These are phyloP conservation scores for Sparassis latifolia DNA, from an alignment of 1,284 basidiomycete genomes.

Conservation along the genomic window DNA sequence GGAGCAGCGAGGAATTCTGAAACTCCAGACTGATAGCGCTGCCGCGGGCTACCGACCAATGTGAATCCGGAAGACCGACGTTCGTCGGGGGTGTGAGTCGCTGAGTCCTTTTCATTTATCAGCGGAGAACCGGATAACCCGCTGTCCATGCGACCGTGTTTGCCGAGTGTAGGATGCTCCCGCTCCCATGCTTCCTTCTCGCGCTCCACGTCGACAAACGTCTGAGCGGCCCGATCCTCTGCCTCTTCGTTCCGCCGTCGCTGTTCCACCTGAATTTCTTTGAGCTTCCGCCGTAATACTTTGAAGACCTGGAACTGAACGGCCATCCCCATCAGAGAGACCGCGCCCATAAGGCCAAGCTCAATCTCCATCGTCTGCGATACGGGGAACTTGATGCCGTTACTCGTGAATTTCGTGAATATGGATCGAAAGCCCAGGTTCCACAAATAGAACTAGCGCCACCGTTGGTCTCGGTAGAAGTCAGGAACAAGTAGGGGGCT, in stretches of 20 bases:
- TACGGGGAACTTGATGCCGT: slow-evolving; percentile 73
- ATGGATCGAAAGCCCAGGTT: slow-evolving; percentile 81
- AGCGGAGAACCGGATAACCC: slow-evolving; percentile 38
- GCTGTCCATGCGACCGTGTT: slow-evolving; percentile 59
- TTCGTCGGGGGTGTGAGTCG: slow-evolving; percentile 43
- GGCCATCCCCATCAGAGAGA: slow-evolving; percentile 81
- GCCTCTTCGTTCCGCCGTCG: slow-evolving; percentile 69
- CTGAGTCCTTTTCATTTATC: slow-evolving; percentile 23
- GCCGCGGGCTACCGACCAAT: slow-evolving; percentile 43
- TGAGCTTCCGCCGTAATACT: slow-evolving; percentile 71
- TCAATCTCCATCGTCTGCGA: slow-evolving; percentile 92
- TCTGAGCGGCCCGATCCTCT: slow-evolving; percentile 68
- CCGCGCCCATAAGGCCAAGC: slow-evolving; percentile 78
- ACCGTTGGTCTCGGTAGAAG: slow-evolving; percentile 1
- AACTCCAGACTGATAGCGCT: slow-evolving; percentile 54
- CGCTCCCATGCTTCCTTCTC: slow-evolving; percentile 87
- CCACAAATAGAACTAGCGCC: slow-evolving; percentile 82
- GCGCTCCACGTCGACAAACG: slow-evolving; percentile 58
- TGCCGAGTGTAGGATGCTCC: slow-evolving; percentile 61
- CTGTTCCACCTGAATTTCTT: slow-evolving; percentile 75
- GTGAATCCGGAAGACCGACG: slow-evolving; percentile 43
- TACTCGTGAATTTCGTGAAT: slow-evolving; percentile 69
- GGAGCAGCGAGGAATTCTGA: slow-evolving; percentile 68
- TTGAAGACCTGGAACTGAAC: slow-evolving; percentile 85
- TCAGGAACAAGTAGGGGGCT: slow-evolving; percentile 11